Conservation (phyloP, 2,329 filamentous ascomycete genomes). For the Ceratocystis smalleyi region DNA sequence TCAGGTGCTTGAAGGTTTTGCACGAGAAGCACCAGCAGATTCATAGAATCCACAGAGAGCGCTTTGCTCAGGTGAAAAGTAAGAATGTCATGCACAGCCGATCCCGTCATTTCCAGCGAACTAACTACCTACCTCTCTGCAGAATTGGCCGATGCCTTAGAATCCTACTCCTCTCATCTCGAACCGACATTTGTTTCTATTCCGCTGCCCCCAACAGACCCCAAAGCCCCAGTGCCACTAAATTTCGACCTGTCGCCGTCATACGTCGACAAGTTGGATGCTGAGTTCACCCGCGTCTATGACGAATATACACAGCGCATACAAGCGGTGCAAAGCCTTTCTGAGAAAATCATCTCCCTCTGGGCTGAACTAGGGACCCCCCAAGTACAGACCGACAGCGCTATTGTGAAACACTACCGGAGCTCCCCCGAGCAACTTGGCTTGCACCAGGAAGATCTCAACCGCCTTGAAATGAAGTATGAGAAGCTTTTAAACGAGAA, state of each 20-base stretch:
- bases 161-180: conserved; percentile 92
- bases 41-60: conserved; percentile 69
- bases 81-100: conserved; percentile 24
- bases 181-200: conserved; percentile 78
- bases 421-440: conserved; percentile 89
- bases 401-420: conserved; percentile 77
- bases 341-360: conserved; percentile 77
- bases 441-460: conserved; percentile 73
- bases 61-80: conserved; percentile 94
- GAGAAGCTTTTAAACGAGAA: conserved; percentile 84
- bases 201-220: conserved; percentile 64
- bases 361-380: conserved; percentile 94
- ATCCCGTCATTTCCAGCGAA: not conserved
- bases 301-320: conserved; percentile 87
- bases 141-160: conserved; percentile 86
- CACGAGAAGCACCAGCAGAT: conserved; percentile 77
- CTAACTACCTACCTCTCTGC: conserved; percentile 11
- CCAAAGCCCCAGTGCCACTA: conserved; percentile 59
- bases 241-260: conserved; percentile 83
- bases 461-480: conserved; percentile 53
- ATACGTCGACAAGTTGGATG: conserved; percentile 75
- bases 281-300: conserved; percentile 86
- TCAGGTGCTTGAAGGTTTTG: conserved; percentile 59
- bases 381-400: conserved; percentile 75
- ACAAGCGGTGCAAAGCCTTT: conserved; percentile 54